Percentiles rank a stretch among this genome's conserved stretches.
Evolutionary conservation across 495 filamentous ascomycete genomes (phyloP).

Genomic region (Usnea hakonensis): DNA sequence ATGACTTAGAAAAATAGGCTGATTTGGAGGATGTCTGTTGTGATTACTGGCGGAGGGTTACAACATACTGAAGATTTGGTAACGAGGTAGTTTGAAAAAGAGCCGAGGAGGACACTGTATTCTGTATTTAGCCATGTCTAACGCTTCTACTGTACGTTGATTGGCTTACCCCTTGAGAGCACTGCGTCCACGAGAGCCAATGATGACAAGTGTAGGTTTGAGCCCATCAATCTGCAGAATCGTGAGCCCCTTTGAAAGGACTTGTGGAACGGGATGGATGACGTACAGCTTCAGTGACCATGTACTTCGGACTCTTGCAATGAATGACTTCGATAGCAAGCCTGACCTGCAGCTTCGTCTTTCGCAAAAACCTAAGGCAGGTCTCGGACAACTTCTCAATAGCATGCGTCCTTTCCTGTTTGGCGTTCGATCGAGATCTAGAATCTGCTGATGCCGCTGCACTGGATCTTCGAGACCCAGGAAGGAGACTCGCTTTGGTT

Average conservation of each 20-base stretch:
- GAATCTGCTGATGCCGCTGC: slow-evolving; percentile 37
- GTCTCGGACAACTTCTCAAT: slow-evolving; percentile 68
- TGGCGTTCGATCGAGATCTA: slow-evolving; percentile 48
- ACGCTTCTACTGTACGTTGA: neutral
- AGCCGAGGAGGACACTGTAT: slow-evolving; percentile 76
- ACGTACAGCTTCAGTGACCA: slow-evolving; percentile 71
- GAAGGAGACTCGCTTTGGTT: slow-evolving; percentile 10
- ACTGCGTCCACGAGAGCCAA: slow-evolving; percentile 82
- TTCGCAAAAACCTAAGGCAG: slow-evolving; percentile 74
- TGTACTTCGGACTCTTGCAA: slow-evolving; percentile 87
- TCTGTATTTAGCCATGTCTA: slow-evolving; percentile 17
- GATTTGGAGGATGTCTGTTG: neutral
- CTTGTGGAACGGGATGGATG: neutral
- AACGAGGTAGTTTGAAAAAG: slow-evolving; percentile 94
- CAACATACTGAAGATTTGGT: slow-evolving; percentile 88
- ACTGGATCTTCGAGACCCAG: slow-evolving; percentile 36
- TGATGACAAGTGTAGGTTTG: slow-evolving; percentile 84
- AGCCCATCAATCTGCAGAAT: slow-evolving; percentile 69
- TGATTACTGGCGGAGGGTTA: too few species aligned
- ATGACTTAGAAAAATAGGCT: neutral
- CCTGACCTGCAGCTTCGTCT: slow-evolving; percentile 82
- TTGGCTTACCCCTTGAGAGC: slow-evolving; percentile 77
- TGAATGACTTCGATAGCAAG: slow-evolving; percentile 94
- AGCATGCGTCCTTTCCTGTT: slow-evolving; percentile 70
- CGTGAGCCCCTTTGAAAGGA: slow-evolving; percentile 21